Percentiles rank a stretch among this genome's conserved stretches.
These are phyloP conservation scores for Cercophora scortea DNA, from an alignment of 495 filamentous ascomycete genomes.

Conservation along the genomic window DNA sequence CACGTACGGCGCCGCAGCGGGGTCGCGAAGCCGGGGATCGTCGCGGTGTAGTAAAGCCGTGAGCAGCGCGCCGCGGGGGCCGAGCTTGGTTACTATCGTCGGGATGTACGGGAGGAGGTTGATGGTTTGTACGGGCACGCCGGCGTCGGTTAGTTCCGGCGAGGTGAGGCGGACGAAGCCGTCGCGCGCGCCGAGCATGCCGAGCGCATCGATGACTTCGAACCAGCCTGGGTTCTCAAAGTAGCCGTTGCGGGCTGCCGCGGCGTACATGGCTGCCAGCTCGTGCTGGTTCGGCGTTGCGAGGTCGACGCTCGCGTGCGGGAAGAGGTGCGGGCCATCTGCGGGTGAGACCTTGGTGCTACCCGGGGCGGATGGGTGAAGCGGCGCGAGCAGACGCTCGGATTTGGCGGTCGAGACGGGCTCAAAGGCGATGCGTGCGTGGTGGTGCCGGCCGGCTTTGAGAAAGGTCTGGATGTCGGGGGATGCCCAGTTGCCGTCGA, in stretches of 20 bases:
- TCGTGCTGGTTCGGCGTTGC: slow-evolving; percentile 79
- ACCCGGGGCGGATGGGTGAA: slow-evolving; percentile 11
- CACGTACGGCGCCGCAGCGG: slow-evolving; percentile 57
- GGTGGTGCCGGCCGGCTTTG: slow-evolving; percentile 40
- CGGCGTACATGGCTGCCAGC: slow-evolving; percentile 63
- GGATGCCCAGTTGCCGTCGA: slow-evolving; percentile 77
- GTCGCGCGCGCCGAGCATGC: slow-evolving; percentile 51
- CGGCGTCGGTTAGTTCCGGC: slow-evolving; percentile 59
- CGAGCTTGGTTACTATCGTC: slow-evolving; percentile 77
- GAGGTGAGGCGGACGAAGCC: slow-evolving; percentile 56
- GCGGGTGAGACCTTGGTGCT: not conserved
- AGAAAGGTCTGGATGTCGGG: slow-evolving; percentile 56
- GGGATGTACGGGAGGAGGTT: slow-evolving; percentile 84
- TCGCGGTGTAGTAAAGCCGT: slow-evolving; percentile 58
- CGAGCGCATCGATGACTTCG: slow-evolving; percentile 66
- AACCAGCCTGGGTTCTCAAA: slow-evolving; percentile 72
- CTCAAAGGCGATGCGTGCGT: slow-evolving; percentile 67
- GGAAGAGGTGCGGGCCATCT: slow-evolving; percentile 48
- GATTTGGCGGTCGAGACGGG: slow-evolving; percentile 83
- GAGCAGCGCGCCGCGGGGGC: slow-evolving; percentile 68
- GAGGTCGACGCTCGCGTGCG: slow-evolving; percentile 56
- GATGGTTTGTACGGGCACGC: slow-evolving; percentile 72
- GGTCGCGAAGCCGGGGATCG: slow-evolving; percentile 55
- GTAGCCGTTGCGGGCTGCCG: slow-evolving; percentile 53
- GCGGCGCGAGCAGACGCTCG: slow-evolving; percentile 51